Evolutionary conservation across 2,329 filamentous ascomycete genomes (phyloP), one percentile per base, ranked within the genome.

Genomic region (Botrytis aclada): DNA sequence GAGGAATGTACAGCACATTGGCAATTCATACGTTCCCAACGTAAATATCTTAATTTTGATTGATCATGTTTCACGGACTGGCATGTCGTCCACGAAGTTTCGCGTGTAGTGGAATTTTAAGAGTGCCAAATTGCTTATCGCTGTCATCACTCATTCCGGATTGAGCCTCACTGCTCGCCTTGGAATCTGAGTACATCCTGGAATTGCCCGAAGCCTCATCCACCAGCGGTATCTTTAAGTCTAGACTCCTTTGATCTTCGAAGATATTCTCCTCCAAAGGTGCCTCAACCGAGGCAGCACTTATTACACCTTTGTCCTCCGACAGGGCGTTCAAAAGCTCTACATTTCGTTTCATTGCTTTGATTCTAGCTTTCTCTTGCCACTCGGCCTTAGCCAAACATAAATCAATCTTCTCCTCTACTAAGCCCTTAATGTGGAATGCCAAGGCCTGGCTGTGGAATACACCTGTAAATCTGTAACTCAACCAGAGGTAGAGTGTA

Each of bases 401-500:
- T 29, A 56, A 12, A 74, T 81, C 77, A 79, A 98, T 95, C 80
- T 88, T 90, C 69, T 89, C 86, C 83, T 98, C 95, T 2, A 95
- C 90, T 67, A 97, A 81, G 10, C 83, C 82, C 80, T 97, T 97
- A 66, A 93, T 89, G 80, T 97, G 90, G 76, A 93, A 91, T 0
- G 93, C 94, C 61, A 97, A 85, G 0, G 85, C 85, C 77, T 95
- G 89, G 76, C 91, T 93, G 9, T 85, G 87, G 81, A 98, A 97
- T 69, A 97, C 86, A 66, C 93, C 93, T 5, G 89, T 86, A 81
- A 95, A 97, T 10, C 95, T 91, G 82, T 95, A 98, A 77, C 93
- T 95, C 25, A 99, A 86, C 96, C 96, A 99, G 2, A 97, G 86
- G 80, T 98, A 99, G 64, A 95, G 84, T 62, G 95, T 93, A 54